phyloP scores from a whole-genome alignment of 1,284 basidiomycete species.

The Meripilus lineatus region DNA sequence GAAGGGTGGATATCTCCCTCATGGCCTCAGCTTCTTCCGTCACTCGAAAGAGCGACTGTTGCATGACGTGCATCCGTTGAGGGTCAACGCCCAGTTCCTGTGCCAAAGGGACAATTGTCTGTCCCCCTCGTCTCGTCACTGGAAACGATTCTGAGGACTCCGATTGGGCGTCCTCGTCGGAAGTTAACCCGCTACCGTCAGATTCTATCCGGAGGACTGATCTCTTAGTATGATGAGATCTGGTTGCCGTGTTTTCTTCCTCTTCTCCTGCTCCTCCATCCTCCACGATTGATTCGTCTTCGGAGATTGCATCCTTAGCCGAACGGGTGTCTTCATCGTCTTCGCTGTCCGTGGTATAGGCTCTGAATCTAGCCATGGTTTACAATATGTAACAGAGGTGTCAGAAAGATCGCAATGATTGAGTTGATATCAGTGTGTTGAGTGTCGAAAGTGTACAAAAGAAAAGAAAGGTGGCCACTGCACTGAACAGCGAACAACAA shows the following conservation, averaged over 20 bases:
- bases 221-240: too few relatives aligned
- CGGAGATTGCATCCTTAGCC: constrained; percentile 1
- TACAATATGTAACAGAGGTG: too few relatives aligned
- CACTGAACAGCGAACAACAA: too few relatives aligned
- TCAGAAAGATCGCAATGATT: too few relatives aligned
- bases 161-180: too few relatives aligned
- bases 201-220: too few relatives aligned
- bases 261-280: constrained; percentile 7
- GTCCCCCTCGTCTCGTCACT: constrained; percentile 21
- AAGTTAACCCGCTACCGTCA: too few relatives aligned
- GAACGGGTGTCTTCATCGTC: constrained; percentile 11
- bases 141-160: constrained; percentile 18
- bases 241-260: too few relatives aligned
- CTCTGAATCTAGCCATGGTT: constrained; percentile 22
- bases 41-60: constrained; percentile 77
- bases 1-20: constrained; percentile 39
- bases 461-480: too few relatives aligned
- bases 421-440: too few relatives aligned
- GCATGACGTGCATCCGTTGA: constrained; percentile 89
- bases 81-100: constrained; percentile 70
- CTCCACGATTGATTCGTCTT: constrained; percentile 12
- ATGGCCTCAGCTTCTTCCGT: constrained; percentile 64
- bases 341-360: constrained; percentile 22
- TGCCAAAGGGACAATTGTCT: constrained; percentile 52
- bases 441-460: too few relatives aligned